Conservation (phyloP, 2,329 filamentous ascomycete genomes). For the Cladosporium sp. region DNA sequence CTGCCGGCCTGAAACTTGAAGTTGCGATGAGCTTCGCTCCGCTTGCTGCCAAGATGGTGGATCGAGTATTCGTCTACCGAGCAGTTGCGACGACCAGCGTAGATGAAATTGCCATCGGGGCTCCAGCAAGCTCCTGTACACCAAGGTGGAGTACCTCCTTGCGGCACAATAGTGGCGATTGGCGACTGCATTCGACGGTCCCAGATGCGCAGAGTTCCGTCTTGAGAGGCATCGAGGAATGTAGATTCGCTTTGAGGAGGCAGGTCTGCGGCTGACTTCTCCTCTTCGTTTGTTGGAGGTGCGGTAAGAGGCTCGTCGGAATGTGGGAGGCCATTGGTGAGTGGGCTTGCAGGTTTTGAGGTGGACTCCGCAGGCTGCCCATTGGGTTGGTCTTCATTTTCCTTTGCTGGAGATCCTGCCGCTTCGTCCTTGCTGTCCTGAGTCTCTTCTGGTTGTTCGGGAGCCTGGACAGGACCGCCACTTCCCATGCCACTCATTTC, state of each 20-base stretch:
- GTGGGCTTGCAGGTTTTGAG: constrained; percentile 9
- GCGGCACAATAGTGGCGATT: constrained; percentile 72
- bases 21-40: constrained; percentile 69
- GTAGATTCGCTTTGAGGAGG: constrained; percentile 63
- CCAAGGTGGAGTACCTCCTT: constrained; percentile 81
- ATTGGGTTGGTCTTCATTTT: constrained; percentile 3
- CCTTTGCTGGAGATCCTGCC: constrained; percentile 1
- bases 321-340: constrained; percentile 49
- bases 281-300: constrained; percentile 32
- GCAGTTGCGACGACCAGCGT: constrained; percentile 83
- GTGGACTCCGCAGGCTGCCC: not conserved
- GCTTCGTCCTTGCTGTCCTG: constrained; percentile 6
- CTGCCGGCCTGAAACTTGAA: constrained; percentile 88
- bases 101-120: constrained; percentile 91
- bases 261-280: constrained; percentile 28
- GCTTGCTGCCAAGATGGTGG: constrained; percentile 58
- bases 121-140: constrained; percentile 98
- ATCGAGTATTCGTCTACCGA: constrained; percentile 93
- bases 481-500: constrained; percentile 42
- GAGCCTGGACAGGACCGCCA: constrained; percentile 39
- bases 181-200: constrained; percentile 74
- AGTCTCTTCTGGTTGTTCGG: constrained; percentile 20
- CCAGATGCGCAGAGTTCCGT: constrained; percentile 90
- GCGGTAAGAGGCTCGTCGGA: constrained; percentile 43
- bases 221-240: constrained; percentile 83